phyloP scores from a whole-genome alignment of 1,284 basidiomycete species.

The Malassezia restricta region DNA sequence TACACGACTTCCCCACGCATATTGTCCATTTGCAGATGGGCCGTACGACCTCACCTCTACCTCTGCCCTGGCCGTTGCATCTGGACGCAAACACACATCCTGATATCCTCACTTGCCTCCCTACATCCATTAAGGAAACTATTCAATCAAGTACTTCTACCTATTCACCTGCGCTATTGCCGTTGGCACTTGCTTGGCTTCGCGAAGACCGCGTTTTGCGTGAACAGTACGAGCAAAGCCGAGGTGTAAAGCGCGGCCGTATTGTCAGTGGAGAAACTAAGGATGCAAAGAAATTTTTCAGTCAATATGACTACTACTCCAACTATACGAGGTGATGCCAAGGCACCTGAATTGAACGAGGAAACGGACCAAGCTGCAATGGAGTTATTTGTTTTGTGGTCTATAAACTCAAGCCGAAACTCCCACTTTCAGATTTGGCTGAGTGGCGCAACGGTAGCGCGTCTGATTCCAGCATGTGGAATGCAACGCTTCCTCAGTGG shows the following conservation, averaged over 20 bases:
- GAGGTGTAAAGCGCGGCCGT: constrained; percentile 25
- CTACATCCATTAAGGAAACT: neutral
- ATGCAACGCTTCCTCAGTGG: constrained; percentile 7
- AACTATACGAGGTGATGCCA: constrained; percentile 2
- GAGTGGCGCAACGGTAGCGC: constrained; percentile 21
- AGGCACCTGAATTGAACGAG: neutral
- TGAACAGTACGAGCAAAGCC: constrained; percentile 21
- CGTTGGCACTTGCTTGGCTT: constrained; percentile 38
- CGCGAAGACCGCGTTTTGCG: constrained; percentile 35
- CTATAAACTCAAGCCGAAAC: neutral
- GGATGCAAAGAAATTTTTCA: constrained; percentile 40
- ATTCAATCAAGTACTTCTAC: constrained; percentile 1
- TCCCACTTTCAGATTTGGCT: constrained; percentile 1
- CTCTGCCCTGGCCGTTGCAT: constrained; percentile 34
- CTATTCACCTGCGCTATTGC: constrained; percentile 22
- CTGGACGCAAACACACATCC: constrained; percentile 6
- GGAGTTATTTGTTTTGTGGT: neutral
- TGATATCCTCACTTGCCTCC: neutral
- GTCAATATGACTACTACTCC: constrained; percentile 36
- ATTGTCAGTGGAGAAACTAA: constrained; percentile 20
- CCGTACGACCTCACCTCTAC: constrained; percentile 23
- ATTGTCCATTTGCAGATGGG: constrained; percentile 41
- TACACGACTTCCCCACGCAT: constrained; percentile 43
- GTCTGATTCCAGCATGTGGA: constrained; percentile 19
- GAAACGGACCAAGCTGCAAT: neutral